A percentile compares a stretch with the other conserved stretches of the same genome.
Evolutionary conservation across 306 rosid genomes (phyloP).

Genomic region (Acacia melanoxylon): DNA sequence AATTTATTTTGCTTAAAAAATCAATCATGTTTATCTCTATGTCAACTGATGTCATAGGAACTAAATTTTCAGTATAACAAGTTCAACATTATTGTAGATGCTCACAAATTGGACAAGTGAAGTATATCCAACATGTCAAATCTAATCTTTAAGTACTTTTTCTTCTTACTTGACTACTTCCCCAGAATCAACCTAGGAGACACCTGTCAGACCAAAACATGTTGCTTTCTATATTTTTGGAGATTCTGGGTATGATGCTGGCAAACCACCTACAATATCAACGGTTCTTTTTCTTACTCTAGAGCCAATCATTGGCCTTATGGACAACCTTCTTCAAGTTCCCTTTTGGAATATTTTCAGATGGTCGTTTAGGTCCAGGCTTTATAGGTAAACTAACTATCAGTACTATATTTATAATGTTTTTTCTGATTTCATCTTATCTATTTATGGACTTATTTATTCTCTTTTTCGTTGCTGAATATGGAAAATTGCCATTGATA

Average conservation of each 20-base stretch:
- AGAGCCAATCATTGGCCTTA: background rate
- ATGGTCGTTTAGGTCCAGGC: background rate
- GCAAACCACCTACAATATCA: background rate
- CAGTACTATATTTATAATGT: background rate
- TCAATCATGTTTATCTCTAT: background rate
- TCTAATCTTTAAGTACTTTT: background rate
- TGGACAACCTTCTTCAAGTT: background rate
- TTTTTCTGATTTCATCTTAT: background rate
- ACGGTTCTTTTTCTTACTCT: background rate
- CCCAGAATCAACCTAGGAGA: background rate
- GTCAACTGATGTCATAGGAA: background rate
- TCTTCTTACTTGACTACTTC: background rate
- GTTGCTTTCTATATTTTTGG: background rate
- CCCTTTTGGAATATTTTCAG: background rate
- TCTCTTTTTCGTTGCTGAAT: background rate
- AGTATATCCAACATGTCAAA: background rate
- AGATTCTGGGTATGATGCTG: background rate
- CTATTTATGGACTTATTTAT: background rate
- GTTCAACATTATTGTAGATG: background rate
- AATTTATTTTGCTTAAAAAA: background rate
- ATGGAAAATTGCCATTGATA: background rate
- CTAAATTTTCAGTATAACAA: background rate
- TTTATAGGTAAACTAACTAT: background rate
- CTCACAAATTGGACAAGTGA: background rate
- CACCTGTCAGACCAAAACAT: background rate